Percentiles rank a stretch among this genome's conserved stretches.
Evolutionary conservation across 305 asterid genomes (phyloP).

Genomic region (Fraxinus angustifolia): DNA sequence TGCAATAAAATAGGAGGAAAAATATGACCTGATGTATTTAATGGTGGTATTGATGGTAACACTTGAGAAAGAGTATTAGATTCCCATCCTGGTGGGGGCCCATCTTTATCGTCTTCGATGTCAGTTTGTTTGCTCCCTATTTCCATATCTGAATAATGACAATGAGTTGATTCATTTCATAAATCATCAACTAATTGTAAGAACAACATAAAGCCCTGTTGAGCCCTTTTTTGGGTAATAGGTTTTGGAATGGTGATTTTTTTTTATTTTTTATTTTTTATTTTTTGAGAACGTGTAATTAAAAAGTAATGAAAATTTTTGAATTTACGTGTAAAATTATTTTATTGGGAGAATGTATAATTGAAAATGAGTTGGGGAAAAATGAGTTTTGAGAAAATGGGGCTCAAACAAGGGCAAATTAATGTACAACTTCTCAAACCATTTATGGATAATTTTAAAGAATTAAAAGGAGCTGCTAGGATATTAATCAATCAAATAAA

Average conservation of each 20-base stretch:
- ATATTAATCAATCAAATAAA: neutral
- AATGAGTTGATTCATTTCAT: conserved; percentile 6
- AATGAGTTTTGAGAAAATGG: too few relatives aligned
- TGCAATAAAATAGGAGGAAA: neutral
- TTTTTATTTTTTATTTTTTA: too few relatives aligned
- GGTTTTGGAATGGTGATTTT: too few relatives aligned
- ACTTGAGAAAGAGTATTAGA: conserved; percentile 10
- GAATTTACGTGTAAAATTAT: too few relatives aligned
- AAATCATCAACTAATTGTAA: conserved; percentile 14
- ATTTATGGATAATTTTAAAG: neutral
- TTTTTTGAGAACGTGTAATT: too few relatives aligned
- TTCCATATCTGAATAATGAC: conserved; percentile 40
- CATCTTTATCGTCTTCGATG: conserved; percentile 53
- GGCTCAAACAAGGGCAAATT: neutral
- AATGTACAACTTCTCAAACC: conserved; percentile 1
- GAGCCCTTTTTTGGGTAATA: too few relatives aligned
- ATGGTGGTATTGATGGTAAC: conserved; percentile 1
- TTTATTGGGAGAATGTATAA: too few relatives aligned
- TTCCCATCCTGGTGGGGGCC: conserved; percentile 82
- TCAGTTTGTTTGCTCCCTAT: conserved; percentile 40
- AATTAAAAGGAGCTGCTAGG: neutral
- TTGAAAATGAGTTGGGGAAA: too few relatives aligned
- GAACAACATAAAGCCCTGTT: neutral
- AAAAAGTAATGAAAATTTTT: too few relatives aligned
- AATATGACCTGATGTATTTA: conserved; percentile 8